Evolutionary conservation across 257 asterid species (phyloP), one percentile per base, ranked within the genome.

Genomic region (Striga asiatica): DNA sequence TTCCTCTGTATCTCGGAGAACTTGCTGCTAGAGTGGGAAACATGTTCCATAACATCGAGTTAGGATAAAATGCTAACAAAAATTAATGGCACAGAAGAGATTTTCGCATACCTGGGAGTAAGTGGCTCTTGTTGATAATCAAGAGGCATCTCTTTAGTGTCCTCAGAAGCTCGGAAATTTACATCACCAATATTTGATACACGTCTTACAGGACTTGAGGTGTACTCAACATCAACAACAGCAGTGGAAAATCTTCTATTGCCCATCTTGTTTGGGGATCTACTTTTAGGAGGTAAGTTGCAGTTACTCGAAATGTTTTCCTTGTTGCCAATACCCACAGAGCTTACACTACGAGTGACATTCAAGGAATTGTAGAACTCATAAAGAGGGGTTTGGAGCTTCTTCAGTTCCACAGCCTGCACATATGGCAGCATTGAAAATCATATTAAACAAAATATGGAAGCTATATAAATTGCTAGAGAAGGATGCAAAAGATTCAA

Each of bases 331-430:
- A 61, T 50, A 54, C 67, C 82, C 59, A 58, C 73, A 48, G 80
- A 81, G 75, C 81, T 80, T 13, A 80, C 52, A 59, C 93, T 69
- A 58, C 64, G 60, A 61, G 79, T 70, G 66, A 84, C 77, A 66
- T 78, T 92, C 78, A 81, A 56, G 12, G 99, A 88, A 64, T 82
- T 92, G 66, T 82, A 83, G 70, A 92, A 88, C 65, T 84, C 91
- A 71, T 81, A 92, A 61, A 92, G 79, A 50, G 99, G 99, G 17
- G 92, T 76, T 60, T 92, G 95, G 77, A 92, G 85, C 81, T 80
- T 92, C 78, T 76, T 92, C 66, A 92, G 71, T 47, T 92, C 99
- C 57, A 79, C 54, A 59, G 95, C 99, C 99, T 92, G 57, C 67
- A 74, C 22, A 29, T 39, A 64, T 6, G 53, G 58, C 19, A 66